Evolutionary conservation across 176 grass and related monocot species (phyloP).

Genomic region (maize (Zea mays)): Zm-B73-REFERENCE-NAM-5.0 NC_050103.1:4193001-4193500

Average conservation of each 20-base stretch:
- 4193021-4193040: slow-evolving; percentile 44
- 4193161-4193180: slow-evolving; percentile 29
- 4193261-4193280: slow-evolving; percentile 92
- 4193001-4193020: slow-evolving; percentile 78
- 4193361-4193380: not conserved
- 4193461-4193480: too few species aligned
- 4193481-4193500: too few species aligned
- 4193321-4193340: not conserved
- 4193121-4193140: not conserved
- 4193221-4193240: slow-evolving; percentile 62
- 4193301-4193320: slow-evolving; percentile 71
- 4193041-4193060: slow-evolving; percentile 13
- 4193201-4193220: slow-evolving; percentile 37
- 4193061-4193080: not conserved
- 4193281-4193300: slow-evolving; percentile 85
- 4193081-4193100: slow-evolving; percentile 15
- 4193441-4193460: too few species aligned
- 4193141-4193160: not conserved
- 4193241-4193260: slow-evolving; percentile 93
- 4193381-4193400: not conserved
- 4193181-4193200: slow-evolving; percentile 31
- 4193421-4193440: too few species aligned
- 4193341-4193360: not conserved
- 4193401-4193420: too few species aligned
- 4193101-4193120: slow-evolving; percentile 7